These are phyloP conservation scores for Inga oerstediana DNA, from an alignment of 306 rosid species.

Conservation along the genomic window DNA sequence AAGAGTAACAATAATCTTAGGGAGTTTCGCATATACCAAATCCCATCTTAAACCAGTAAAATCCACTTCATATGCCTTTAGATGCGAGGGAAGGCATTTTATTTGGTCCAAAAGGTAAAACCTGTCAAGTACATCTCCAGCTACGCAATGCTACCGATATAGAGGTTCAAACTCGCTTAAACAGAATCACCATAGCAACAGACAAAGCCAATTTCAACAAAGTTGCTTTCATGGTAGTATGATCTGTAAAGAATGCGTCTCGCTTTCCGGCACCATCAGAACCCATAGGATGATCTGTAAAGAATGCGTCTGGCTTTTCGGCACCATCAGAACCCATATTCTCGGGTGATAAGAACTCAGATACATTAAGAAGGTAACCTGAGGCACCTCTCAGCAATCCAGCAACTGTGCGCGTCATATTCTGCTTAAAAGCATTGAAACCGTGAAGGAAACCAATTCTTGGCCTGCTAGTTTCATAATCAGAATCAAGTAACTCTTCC, in stretches of 20 bases:
- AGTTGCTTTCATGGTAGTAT: slow-evolving; percentile 40
- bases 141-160: neutral
- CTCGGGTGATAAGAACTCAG: slow-evolving; percentile 44
- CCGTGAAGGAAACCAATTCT: slow-evolving; percentile 12
- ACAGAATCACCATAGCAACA: slow-evolving; percentile 61
- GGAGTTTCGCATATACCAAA: neutral
- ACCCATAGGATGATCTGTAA: neutral
- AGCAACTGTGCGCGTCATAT: slow-evolving; percentile 43
- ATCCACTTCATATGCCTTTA: slow-evolving; percentile 20
- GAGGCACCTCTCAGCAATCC: slow-evolving; percentile 51
- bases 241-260: slow-evolving; percentile 30
- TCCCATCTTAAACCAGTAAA: neutral
- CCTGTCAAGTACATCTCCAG: neutral
- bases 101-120: neutral
- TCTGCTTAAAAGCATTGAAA: slow-evolving; percentile 33
- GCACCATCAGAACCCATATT: slow-evolving; percentile 30
- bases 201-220: slow-evolving; percentile 69
- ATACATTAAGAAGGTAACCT: slow-evolving; percentile 50
- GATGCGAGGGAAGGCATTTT: no score
- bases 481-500: slow-evolving; percentile 30
- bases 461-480: neutral
- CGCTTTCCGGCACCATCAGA: slow-evolving; percentile 16
- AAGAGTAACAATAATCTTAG: neutral
- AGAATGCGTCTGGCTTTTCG: no score
- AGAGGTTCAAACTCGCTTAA: slow-evolving; percentile 58